Evolutionary conservation across 1,284 basidiomycete genomes (phyloP).

Genomic region (Microbotryum silenes-acaulis): DNA sequence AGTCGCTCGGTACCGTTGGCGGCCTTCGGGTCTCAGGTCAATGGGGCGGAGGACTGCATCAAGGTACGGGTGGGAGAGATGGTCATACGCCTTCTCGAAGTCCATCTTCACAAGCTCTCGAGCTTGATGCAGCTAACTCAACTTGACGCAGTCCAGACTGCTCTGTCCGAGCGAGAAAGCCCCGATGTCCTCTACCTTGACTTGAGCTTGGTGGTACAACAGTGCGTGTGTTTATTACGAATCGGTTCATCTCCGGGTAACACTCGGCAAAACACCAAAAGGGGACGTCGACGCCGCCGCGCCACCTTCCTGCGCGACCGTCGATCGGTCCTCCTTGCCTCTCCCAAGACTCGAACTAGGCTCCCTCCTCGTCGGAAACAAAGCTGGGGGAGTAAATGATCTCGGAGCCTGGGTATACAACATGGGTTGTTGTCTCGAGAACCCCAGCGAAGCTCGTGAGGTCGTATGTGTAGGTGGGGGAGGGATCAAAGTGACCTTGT

Average conservation of each 20-base stretch:
- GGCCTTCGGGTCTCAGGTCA: too few species aligned
- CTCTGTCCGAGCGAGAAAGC: too few species aligned
- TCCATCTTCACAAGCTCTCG: too few species aligned
- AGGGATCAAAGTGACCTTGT: background rate
- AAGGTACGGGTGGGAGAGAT: too few species aligned
- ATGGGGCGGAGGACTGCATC: too few species aligned
- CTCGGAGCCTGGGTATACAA: background rate
- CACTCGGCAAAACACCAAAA: conserved; percentile 18
- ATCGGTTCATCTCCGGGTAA: background rate
- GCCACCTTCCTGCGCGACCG: conserved; percentile 20
- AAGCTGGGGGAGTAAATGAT: background rate
- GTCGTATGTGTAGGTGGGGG: conserved; percentile 1
- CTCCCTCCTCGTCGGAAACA: background rate
- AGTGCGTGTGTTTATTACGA: too few species aligned
- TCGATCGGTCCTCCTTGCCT: background rate
- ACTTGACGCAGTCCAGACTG: too few species aligned
- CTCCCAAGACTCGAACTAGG: background rate
- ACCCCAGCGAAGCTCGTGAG: background rate
- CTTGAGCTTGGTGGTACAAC: too few species aligned
- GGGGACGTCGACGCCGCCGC: conserved; percentile 21
- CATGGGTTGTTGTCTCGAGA: background rate
- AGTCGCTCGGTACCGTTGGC: too few species aligned
- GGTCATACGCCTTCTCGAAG: too few species aligned
- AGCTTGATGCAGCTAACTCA: too few species aligned
- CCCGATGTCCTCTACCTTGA: too few species aligned